Evolutionary conservation across 108 stramenopile species (phyloP).

Genomic region (Seminavis robusta): DNA sequence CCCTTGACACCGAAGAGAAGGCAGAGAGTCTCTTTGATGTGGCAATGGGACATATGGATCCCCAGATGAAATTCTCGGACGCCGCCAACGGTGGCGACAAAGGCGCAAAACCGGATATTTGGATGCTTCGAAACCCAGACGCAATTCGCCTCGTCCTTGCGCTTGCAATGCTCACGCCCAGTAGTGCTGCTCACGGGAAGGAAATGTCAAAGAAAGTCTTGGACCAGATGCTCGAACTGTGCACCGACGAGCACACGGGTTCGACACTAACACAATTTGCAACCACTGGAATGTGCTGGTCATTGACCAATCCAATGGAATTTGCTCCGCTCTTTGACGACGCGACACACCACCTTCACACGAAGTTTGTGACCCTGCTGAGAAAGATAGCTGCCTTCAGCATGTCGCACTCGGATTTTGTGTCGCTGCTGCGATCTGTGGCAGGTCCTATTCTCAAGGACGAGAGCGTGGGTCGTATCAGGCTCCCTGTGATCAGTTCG

Average conservation of each 20-base stretch:
- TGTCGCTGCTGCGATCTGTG: constrained; percentile 66
- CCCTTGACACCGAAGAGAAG: constrained; percentile 33
- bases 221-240: constrained; percentile 69
- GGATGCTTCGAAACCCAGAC: constrained; percentile 71
- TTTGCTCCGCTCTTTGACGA: constrained; percentile 75
- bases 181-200: constrained; percentile 34
- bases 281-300: constrained; percentile 71
- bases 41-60: constrained; percentile 69
- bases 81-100: constrained; percentile 26
- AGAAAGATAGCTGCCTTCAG: constrained; percentile 73
- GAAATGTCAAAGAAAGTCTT: constrained; percentile 60
- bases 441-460: constrained; percentile 69
- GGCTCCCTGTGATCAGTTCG: constrained; percentile 72
- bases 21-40: constrained; percentile 55
- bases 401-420: constrained; percentile 86
- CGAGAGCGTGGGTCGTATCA: constrained; percentile 46
- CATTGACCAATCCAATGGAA: constrained; percentile 66
- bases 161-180: constrained; percentile 57
- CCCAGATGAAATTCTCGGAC: constrained; percentile 36
- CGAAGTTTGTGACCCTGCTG: constrained; percentile 64
- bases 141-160: constrained; percentile 72
- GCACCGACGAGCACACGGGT: constrained; percentile 59
- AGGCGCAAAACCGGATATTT: constrained; percentile 15
- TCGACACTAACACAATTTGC: constrained; percentile 75
- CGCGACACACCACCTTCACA: constrained; percentile 62